A percentile compares a stretch with the other conserved stretches of the same genome.
Conservation (phyloP, 176 grass and related monocot genomes). For the Secale cereale region DNA sequence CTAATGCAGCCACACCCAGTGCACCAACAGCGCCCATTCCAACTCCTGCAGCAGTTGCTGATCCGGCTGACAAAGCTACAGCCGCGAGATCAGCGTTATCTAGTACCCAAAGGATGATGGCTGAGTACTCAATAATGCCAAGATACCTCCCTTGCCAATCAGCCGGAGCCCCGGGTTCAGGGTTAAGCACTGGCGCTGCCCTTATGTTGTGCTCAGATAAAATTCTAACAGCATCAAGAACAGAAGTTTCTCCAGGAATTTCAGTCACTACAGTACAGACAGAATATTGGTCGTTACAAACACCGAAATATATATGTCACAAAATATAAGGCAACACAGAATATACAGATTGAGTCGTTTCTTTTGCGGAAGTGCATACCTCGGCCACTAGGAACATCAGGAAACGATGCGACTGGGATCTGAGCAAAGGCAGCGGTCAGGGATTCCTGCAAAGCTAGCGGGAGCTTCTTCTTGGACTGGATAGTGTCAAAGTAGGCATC, state of each 20-base stretch:
- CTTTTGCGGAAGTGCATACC: conserved; percentile 31
- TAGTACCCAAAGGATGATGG: conserved; percentile 77
- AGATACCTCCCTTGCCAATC: conserved; percentile 74
- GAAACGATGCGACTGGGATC: conserved; percentile 75
- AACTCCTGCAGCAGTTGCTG: conserved; percentile 49
- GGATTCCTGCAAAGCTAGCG: conserved; percentile 65
- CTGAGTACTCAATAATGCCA: conserved; percentile 74
- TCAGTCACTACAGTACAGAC: no score
- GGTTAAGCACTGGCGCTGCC: conserved; percentile 71
- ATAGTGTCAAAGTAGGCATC: conserved; percentile 93
- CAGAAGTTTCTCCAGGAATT: no score
- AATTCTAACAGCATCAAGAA: no score
- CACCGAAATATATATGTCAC: not conserved
- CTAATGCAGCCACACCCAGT: conserved; percentile 36
- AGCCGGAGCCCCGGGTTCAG: conserved; percentile 33
- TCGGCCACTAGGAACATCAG: conserved; percentile 80
- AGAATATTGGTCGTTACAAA: no score
- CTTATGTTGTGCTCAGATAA: not conserved
- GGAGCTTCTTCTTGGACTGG: conserved; percentile 88
- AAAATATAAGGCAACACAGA: not conserved
- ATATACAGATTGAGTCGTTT: not conserved
- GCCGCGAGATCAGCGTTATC: conserved; percentile 73
- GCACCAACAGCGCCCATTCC: conserved; percentile 52
- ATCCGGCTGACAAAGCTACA: conserved; percentile 48
- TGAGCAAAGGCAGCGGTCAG: conserved; percentile 73